A percentile compares a stretch with the other conserved stretches of the same genome.
Evolutionary conservation across 2,329 filamentous ascomycete species (phyloP).

Genomic region (Ophiostoma angusticollis): DNA sequence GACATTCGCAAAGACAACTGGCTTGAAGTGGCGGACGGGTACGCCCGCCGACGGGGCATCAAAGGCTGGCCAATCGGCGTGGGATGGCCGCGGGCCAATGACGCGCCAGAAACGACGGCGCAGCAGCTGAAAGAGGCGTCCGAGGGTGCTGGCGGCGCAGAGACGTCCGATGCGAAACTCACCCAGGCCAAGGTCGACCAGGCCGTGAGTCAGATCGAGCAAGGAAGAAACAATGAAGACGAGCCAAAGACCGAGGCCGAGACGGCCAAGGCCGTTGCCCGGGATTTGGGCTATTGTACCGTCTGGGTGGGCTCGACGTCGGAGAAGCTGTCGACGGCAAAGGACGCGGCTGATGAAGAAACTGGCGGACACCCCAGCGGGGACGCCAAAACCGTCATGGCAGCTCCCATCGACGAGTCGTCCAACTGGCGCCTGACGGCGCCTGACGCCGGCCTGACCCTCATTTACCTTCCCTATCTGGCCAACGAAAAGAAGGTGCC

Average conservation of each 20-base stretch:
- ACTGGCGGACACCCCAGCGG: conserved; percentile 31
- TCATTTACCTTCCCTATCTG: conserved; percentile 84
- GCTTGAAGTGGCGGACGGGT: conserved; percentile 88
- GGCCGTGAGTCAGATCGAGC: conserved; percentile 18
- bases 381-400: neutral
- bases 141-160: conserved; percentile 43
- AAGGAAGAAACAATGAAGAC: conserved; percentile 9
- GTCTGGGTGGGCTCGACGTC: conserved; percentile 84
- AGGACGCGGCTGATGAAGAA: neutral
- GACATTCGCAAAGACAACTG: conserved; percentile 93
- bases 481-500: conserved; percentile 61
- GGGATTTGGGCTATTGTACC: conserved; percentile 75
- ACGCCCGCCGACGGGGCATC: conserved; percentile 76
- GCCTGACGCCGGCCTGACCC: conserved; percentile 70
- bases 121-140: conserved; percentile 57
- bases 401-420: conserved; percentile 41
- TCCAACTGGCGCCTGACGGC: conserved; percentile 58
- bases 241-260: conserved; percentile 26
- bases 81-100: conserved; percentile 68
- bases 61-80: conserved; percentile 90
- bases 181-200: conserved; percentile 43
- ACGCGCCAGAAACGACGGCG: conserved; percentile 45
- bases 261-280: conserved; percentile 1
- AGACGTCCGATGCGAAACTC: conserved; percentile 52
- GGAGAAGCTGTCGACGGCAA: conserved; percentile 46